Evolutionary conservation across 805 yeast genomes (phyloP).

Genomic region (Barnettozyma sucrosica): DNA sequence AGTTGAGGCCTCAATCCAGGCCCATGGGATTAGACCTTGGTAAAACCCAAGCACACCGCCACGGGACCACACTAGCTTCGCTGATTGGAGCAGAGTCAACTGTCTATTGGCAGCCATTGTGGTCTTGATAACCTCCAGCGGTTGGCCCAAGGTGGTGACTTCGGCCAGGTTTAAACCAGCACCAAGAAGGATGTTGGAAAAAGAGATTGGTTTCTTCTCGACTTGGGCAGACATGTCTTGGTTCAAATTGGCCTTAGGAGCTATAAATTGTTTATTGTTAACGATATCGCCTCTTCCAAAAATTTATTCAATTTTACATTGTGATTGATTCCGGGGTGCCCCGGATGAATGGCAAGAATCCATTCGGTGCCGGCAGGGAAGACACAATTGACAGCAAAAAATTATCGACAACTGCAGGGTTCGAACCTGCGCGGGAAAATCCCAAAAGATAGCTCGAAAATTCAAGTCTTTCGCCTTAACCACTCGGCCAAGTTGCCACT

Average conservation of each 20-base stretch:
- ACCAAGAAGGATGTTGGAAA: conserved; percentile 86
- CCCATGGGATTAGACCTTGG: conserved; percentile 99
- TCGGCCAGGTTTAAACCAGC: conserved; percentile 91
- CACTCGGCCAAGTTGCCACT: conserved; percentile 45
- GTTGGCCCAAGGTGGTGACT: conserved; percentile 94
- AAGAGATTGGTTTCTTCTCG: conserved; percentile 80
- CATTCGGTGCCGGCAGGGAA: neutral
- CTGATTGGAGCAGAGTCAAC: conserved; percentile 60
- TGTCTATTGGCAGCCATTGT: conserved; percentile 97
- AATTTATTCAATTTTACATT: neutral
- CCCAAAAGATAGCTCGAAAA: conserved; percentile 33
- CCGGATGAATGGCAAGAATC: neutral
- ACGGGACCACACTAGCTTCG: conserved; percentile 78
- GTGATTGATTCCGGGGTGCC: neutral
- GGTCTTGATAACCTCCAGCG: conserved; percentile 91
- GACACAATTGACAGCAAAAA: too few species aligned
- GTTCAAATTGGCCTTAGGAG: neutral
- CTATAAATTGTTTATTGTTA: neutral
- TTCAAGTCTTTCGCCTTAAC: conserved; percentile 52
- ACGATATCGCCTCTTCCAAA: neutral
- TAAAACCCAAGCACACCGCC: conserved; percentile 92
- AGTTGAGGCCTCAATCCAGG: conserved; percentile 99
- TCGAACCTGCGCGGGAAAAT: conserved; percentile 53
- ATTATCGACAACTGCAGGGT: conserved; percentile 56
- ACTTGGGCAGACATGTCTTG: conserved; percentile 24